These are phyloP conservation scores for Globisporangium cylindrosporum DNA, from an alignment of 352 stramenopile genomes.

Conservation along the genomic window DNA sequence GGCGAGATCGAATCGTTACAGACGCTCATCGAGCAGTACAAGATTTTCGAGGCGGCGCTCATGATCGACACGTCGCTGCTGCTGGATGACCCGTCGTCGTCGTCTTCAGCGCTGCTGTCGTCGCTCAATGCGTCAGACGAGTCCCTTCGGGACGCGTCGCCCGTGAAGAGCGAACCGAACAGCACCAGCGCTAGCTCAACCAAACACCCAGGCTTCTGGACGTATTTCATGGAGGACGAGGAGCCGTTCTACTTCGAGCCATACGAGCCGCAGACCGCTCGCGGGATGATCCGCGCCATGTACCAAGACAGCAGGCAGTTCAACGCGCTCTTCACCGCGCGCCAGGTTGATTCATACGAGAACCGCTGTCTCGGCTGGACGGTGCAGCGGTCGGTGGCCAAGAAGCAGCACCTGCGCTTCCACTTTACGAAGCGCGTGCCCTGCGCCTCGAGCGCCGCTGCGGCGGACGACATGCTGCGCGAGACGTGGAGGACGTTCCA, in stretches of 20 bases:
- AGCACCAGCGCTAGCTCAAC: background rate
- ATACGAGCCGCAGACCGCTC: slow-evolving; percentile 23
- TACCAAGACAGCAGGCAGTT: slow-evolving; percentile 27
- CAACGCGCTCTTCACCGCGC: slow-evolving; percentile 23
- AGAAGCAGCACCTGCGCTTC: slow-evolving; percentile 32
- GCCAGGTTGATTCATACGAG: slow-evolving; percentile 15
- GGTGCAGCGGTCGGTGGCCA: slow-evolving; percentile 31
- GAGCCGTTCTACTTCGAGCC: slow-evolving; percentile 46
- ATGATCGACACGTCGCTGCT: slow-evolving; percentile 22
- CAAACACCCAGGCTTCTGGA: slow-evolving; percentile 28
- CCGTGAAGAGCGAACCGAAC: background rate
- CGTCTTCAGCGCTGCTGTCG: background rate
- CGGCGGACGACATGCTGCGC: slow-evolving; percentile 21
- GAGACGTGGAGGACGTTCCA: slow-evolving; percentile 38
- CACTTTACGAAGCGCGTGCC: slow-evolving; percentile 37
- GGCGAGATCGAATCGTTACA: slow-evolving; percentile 26
- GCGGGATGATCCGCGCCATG: slow-evolving; percentile 25
- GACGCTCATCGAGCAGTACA: slow-evolving; percentile 28
- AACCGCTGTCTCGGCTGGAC: slow-evolving; percentile 39
- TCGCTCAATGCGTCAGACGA: background rate
- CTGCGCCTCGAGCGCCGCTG: slow-evolving; percentile 20
- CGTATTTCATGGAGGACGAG: slow-evolving; percentile 36
- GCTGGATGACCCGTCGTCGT: background rate
- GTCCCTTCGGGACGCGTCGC: slow-evolving; percentile 5
- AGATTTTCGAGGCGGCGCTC: slow-evolving; percentile 31